Base-by-base conservation (phyloP, 2,329 filamentous ascomycete species). In the Aspergillus floridensis region DNA sequence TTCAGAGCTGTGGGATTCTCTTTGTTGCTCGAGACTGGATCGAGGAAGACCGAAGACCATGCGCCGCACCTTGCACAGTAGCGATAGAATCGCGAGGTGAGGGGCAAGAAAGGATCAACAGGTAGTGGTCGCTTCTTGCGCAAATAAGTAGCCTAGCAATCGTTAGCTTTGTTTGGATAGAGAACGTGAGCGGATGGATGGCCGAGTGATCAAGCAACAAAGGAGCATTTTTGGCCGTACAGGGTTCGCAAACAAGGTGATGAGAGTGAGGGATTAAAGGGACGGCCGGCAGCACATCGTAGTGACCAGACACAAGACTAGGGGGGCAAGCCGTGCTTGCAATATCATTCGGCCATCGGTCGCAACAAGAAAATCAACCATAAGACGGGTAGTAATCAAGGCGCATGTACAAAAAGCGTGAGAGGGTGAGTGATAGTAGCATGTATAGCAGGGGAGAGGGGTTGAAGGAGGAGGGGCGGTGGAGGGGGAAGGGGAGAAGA, bases 131-230 rank as follows among this genome's bases (percentile, higher is more conserved):
- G 26, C 46, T 32, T 55, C 48, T 26, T 52, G 19, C 35, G 49
- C 22, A 46, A 49, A 16, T 35, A 31, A 50, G 58, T 46, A 60
- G 60, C 50, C 58, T 58, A 54, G 19, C 56, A 49, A 61, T 61
- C 55, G 48, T 61, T 55, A 56, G 56, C 51, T 49, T 51, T 24
- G 22, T 24, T n/a, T 52, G 24, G 41, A 47, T 53, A 48, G 51
- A 51, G 41, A 41, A 44, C 46, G 38, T 49, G 52, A 57, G 48
- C 21, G 54, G 47, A 56, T 52, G 55, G 49, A 31, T 41, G 59
- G 53, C 53, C 58, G 44, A 59, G 49, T 56, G 48, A 57, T 59
- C 49, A 32, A 22, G 32, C 54, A 57, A 54, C 35, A 49, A 50
- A 54, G n/a, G 53, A 31, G 31, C 16, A 52, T 21, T 22, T 22